Conservation (phyloP, 2,329 filamentous ascomycete genomes). For the Fusarium armeniacum region DNA sequence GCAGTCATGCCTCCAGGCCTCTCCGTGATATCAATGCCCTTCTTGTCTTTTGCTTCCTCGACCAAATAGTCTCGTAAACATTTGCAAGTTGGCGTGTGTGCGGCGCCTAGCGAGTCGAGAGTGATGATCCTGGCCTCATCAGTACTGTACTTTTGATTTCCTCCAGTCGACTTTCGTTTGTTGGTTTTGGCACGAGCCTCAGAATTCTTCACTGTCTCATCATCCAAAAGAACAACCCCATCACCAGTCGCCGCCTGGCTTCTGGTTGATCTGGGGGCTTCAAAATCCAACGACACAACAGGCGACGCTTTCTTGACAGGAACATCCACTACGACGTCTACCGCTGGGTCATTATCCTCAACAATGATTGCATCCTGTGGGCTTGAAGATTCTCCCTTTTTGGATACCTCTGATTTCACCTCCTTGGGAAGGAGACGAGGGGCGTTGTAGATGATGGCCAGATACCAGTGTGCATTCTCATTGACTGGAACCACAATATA, state of each 20-base stretch:
- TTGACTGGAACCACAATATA: slow-evolving; percentile 95
- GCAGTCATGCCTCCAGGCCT: slow-evolving; percentile 72
- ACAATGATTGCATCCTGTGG: slow-evolving; percentile 33
- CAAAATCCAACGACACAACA: slow-evolving; percentile 46
- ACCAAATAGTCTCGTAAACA: slow-evolving; percentile 82
- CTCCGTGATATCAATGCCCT: slow-evolving; percentile 58
- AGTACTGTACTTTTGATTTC: slow-evolving; percentile 55
- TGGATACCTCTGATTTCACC: slow-evolving; percentile 5
- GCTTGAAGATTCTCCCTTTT: slow-evolving; percentile 20
- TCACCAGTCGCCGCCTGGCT: slow-evolving; percentile 19
- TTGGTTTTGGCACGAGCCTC: slow-evolving; percentile 12
- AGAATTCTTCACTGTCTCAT: slow-evolving; percentile 8
- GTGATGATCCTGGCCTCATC: slow-evolving; percentile 81
- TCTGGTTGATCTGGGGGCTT: slow-evolving; percentile 21
- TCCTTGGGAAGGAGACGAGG: slow-evolving; percentile 66
- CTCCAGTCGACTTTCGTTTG: slow-evolving; percentile 38
- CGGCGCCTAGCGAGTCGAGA: slow-evolving; percentile 83
- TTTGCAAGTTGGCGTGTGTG: slow-evolving; percentile 74
- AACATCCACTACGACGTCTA: slow-evolving; percentile 27
- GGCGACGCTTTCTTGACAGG: slow-evolving; percentile 43
- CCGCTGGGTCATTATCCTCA: slow-evolving; percentile 27
- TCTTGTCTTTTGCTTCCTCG: slow-evolving; percentile 78
- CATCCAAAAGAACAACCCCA: slow-evolving; percentile 5
- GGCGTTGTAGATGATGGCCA: slow-evolving; percentile 94
- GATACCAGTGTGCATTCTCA: slow-evolving; percentile 89